These are phyloP conservation scores for Debaryomyces udenii DNA, from an alignment of 1,139 yeast genomes.

Conservation along the genomic window DNA sequence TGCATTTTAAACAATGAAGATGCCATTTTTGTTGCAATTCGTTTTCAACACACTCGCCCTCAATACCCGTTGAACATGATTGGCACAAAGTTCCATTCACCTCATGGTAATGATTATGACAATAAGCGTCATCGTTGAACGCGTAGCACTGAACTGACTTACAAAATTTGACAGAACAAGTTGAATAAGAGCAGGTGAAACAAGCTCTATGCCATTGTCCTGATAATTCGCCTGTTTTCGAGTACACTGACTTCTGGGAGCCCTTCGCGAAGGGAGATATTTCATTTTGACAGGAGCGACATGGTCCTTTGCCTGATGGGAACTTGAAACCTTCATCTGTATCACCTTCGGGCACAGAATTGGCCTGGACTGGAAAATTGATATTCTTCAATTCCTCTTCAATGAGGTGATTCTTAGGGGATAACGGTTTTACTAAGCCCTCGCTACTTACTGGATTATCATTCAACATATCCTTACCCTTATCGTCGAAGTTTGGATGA, in stretches of 20 bases:
- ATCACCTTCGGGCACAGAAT: background rate
- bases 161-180: constrained; percentile 59
- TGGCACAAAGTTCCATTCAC: constrained; percentile 76
- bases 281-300: constrained; percentile 59
- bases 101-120: constrained; percentile 79
- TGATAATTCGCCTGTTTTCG: constrained; percentile 76
- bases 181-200: constrained; percentile 61
- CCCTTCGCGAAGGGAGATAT: constrained; percentile 51
- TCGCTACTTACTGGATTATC: background rate
- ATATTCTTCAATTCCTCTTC: constrained; percentile 34
- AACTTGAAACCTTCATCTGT: constrained; percentile 22
- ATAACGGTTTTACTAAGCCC: constrained; percentile 27
- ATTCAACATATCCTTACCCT: background rate
- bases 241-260: constrained; percentile 53
- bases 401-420: constrained; percentile 35
- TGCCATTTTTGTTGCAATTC: constrained; percentile 71
- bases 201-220: constrained; percentile 96
- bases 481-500: background rate
- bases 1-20: constrained; percentile 61
- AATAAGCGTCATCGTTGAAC: constrained; percentile 75
- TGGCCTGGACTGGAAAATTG: constrained; percentile 22
- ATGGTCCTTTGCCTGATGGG: constrained; percentile 74
- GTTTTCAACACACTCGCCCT: constrained; percentile 87
- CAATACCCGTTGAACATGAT: constrained; percentile 74
- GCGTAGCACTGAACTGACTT: constrained; percentile 78